Evolutionary conservation across 768 basidiomycete genomes (phyloP), one percentile per base, ranked within the genome.

Genomic region (Boletus barrowsii): DNA sequence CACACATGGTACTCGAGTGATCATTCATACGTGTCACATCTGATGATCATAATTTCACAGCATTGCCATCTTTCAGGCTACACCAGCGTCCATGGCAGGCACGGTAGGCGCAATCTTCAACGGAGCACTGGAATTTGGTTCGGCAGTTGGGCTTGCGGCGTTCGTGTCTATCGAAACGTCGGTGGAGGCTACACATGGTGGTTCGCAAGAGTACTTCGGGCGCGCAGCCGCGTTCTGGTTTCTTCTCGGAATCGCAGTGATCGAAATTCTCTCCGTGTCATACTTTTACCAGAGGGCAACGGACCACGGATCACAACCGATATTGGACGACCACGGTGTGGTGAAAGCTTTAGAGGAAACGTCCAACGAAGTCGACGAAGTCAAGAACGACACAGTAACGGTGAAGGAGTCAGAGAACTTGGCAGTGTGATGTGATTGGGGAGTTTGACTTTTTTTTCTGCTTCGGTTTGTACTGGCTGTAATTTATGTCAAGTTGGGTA

Each of bases 71-170:
- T 76, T 83, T 66, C 74, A 71, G 53, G 73, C 73, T 35, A 75
- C 74, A 6, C 81, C 81, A 6, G 54, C 76, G 6, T 70, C 71
- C 17, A 75, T 79, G 61, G 73, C 80, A 6, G 82, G 83, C 40
- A 79, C 76, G 5, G 75, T 82, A 14, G 79, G 79, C n/a, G 83
- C 82, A 17, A 76, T 84, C 39, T 81, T 81, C 71, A 81, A 80
- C 51, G 73, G 75, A 24, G 77, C 79, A 10, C 73, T 82, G 1
- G 79, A 83, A 62, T 68, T 80, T 54, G 80, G 81, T 32, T 74
- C 74, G 9, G 82, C 83, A 8, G 68, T 79, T 20, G 80, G 79
- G n/a, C 66, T 79, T 30, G 77, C 83, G 15, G 73, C 73, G 22
- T 72, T 80, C 22, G 75, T 64, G 29, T 77, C 79, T 15, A 81